These are phyloP conservation scores for Rhizopogon vulgaris DNA, from an alignment of 768 basidiomycete genomes.

Conservation along the genomic window DNA sequence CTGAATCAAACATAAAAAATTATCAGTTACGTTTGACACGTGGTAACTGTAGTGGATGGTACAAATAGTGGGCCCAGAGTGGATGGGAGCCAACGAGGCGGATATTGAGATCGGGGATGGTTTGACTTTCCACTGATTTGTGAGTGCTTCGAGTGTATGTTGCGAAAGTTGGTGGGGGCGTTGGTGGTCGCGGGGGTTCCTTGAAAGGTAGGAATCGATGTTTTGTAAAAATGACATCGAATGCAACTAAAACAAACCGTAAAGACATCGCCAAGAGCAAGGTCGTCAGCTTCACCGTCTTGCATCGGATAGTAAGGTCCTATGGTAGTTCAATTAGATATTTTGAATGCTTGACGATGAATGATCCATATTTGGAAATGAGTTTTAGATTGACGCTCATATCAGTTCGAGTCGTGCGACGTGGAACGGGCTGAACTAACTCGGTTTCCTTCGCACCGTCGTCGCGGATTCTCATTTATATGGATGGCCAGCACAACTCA, in stretches of 20 bases:
- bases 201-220: background rate
- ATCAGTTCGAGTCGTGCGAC: background rate
- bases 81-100: slow-evolving; percentile 75
- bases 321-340: background rate
- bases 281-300: slow-evolving; percentile 26
- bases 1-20: slow-evolving; percentile 28
- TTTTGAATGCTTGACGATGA: too few species aligned
- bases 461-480: background rate
- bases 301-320: slow-evolving; percentile 1
- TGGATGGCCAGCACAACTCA: background rate
- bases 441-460: too few species aligned
- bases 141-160: slow-evolving; percentile 37
- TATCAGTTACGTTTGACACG: too few species aligned
- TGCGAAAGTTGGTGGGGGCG: slow-evolving; percentile 53
- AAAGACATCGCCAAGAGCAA: slow-evolving; percentile 43
- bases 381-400: too few species aligned
- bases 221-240: background rate
- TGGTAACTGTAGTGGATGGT: background rate
- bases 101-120: slow-evolving; percentile 40
- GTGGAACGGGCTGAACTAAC: too few species aligned
- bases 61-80: slow-evolving; percentile 81
- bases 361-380: background rate
- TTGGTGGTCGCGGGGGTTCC: slow-evolving; percentile 65
- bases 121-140: slow-evolving; percentile 25
- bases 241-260: slow-evolving; percentile 31